These are phyloP conservation scores for Ascomycota sp. DNA, from an alignment of 2,329 filamentous ascomycete species.

Conservation along the genomic window DNA sequence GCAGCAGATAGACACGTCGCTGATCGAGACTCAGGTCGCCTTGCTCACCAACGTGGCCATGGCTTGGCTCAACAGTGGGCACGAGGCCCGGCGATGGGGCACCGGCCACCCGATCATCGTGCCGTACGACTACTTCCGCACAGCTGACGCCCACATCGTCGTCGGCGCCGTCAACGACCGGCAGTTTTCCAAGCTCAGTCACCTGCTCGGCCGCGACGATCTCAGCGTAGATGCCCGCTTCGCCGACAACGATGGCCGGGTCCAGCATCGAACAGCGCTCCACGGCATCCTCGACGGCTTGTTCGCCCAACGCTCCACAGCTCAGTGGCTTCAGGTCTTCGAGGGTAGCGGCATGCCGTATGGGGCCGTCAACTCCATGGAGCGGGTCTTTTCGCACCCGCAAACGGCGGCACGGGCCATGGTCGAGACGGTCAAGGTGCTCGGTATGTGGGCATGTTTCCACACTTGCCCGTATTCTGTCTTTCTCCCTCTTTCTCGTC, in stretches of 20 bases:
- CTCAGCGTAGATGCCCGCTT: conserved; percentile 11
- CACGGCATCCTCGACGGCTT: conserved; percentile 13
- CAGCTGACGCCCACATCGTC: conserved; percentile 12
- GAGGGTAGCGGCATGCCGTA: conserved; percentile 23
- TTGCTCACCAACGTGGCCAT: conserved; percentile 20
- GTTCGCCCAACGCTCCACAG: conserved; percentile 15
- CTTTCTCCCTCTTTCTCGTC: no score
- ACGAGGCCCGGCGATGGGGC: conserved; percentile 21
- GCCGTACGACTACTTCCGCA: conserved; percentile 22
- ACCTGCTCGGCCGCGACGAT: conserved; percentile 6
- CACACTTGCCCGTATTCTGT: not conserved
- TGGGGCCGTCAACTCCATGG: conserved; percentile 23
- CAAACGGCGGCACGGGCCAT: conserved; percentile 19
- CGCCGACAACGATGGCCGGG: conserved; percentile 10
- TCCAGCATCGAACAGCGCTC: conserved; percentile 17
- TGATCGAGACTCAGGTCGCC: conserved; percentile 23
- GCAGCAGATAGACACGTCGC: conserved; percentile 20
- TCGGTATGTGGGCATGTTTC: not conserved
- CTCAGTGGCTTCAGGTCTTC: conserved; percentile 18
- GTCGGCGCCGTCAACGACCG: conserved; percentile 15
- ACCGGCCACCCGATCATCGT: conserved; percentile 24
- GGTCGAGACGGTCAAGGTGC: conserved; percentile 5
- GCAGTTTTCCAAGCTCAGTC: conserved; percentile 12
- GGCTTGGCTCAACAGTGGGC: conserved; percentile 15
- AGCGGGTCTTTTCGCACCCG: conserved; percentile 21